Evolutionary conservation across 2,329 filamentous ascomycete species (phyloP).

Genomic region (Apiospora arundinis): DNA sequence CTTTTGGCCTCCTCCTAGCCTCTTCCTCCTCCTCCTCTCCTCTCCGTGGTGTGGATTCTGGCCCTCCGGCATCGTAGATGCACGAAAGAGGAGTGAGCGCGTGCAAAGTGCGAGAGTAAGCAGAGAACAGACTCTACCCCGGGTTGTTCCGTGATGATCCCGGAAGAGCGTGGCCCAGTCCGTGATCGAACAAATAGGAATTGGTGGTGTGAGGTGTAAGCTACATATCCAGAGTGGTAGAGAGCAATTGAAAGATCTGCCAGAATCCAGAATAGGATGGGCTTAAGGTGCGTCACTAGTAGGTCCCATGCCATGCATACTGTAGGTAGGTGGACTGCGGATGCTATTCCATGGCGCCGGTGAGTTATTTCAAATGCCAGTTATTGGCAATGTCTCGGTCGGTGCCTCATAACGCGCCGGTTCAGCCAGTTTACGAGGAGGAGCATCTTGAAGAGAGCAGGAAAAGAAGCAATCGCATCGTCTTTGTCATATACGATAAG

Average conservation of each 20-base stretch:
- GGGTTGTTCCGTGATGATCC: constrained; percentile 11
- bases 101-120: not conserved
- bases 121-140: not conserved
- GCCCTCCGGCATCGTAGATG: not conserved
- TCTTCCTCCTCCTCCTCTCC: no score
- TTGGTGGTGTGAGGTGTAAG: not conserved
- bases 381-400: not conserved
- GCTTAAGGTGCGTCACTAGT: not conserved
- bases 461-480: not conserved
- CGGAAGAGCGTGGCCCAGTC: not conserved
- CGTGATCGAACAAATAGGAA: constrained; percentile 7
- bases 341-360: constrained; percentile 5
- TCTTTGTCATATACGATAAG: constrained; percentile 4
- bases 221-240: not conserved
- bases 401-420: not conserved
- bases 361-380: not conserved
- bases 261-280: constrained; percentile 1
- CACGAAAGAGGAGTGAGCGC: not conserved
- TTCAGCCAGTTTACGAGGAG: no score
- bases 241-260: not conserved
- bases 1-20: not conserved
- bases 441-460: not conserved
- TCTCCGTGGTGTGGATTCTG: not conserved
- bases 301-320: not conserved
- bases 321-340: no score